Percentiles rank a stretch among this genome's conserved stretches.
Evolutionary conservation across 164 flowering plant genomes (phyloP).

Genomic region (Sedum album): DNA sequence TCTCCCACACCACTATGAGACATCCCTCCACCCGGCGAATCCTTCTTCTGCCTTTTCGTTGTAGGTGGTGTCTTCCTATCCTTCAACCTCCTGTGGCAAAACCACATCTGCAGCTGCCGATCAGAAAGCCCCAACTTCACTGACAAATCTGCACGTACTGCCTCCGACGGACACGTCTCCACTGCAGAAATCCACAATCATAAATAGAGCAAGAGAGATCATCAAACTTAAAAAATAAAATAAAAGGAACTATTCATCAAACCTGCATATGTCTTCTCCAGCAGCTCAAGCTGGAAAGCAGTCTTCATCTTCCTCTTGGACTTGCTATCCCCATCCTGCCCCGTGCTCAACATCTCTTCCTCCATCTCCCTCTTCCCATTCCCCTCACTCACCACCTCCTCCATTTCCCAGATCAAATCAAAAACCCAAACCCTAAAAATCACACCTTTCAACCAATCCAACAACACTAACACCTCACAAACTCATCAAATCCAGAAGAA

Average conservation of each 20-base stretch:
- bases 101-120: slow-evolving; percentile 98
- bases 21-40: slow-evolving; percentile 8
- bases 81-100: slow-evolving; percentile 84
- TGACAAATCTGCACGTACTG: slow-evolving; percentile 59
- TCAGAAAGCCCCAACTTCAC: slow-evolving; percentile 60
- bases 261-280: slow-evolving; percentile 85
- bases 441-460: background rate
- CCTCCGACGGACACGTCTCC: slow-evolving; percentile 74
- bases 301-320: slow-evolving; percentile 87
- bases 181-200: slow-evolving; percentile 24
- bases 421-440: background rate
- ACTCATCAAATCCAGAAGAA: background rate
- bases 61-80: slow-evolving; percentile 45
- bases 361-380: slow-evolving; percentile 3
- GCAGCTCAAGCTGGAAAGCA: slow-evolving; percentile 64
- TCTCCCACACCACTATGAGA: slow-evolving; percentile 12
- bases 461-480: too few species aligned
- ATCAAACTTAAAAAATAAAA: background rate
- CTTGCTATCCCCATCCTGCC: slow-evolving; percentile 29
- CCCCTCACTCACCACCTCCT: slow-evolving; percentile 30
- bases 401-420: background rate
- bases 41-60: slow-evolving; percentile 38
- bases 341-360: slow-evolving; percentile 30
- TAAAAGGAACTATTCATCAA: slow-evolving; percentile 7
- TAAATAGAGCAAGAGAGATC: too few species aligned